phyloP scores from a whole-genome alignment of 495 filamentous ascomycete genomes.

The Staphylotrichum longicolle region DNA sequence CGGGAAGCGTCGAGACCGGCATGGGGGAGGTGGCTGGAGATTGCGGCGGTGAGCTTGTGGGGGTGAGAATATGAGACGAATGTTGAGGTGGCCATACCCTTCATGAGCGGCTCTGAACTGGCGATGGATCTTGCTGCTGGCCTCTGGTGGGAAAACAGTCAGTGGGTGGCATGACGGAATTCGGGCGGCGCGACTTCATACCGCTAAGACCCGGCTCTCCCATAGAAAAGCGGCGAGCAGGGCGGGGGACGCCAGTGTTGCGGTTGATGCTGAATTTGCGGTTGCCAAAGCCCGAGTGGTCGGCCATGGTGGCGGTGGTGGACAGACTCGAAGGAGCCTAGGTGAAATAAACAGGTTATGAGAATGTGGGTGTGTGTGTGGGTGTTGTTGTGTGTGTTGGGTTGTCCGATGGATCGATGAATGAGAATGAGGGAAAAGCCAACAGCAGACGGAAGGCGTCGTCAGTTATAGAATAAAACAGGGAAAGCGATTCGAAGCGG shows the following conservation, averaged over 20 bases:
- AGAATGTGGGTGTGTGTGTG: too few relatives aligned
- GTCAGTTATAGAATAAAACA: too few relatives aligned
- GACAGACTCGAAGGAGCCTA: neutral
- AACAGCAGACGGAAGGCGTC: neutral
- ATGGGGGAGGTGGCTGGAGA: constrained; percentile 66
- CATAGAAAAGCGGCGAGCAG: constrained; percentile 51
- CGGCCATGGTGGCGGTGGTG: constrained; percentile 36
- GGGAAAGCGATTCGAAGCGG: too few relatives aligned
- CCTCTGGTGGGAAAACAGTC: constrained; percentile 50
- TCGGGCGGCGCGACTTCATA: constrained; percentile 18
- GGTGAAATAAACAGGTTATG: neutral
- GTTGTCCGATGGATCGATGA: neutral
- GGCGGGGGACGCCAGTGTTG: constrained; percentile 51
- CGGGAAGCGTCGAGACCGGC: constrained; percentile 83
- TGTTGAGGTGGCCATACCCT: constrained; percentile 43
- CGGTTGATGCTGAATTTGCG: constrained; percentile 60
- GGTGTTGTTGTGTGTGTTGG: neutral
- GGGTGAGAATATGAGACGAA: neutral
- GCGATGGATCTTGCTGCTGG: constrained; percentile 73
- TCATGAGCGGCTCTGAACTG: constrained; percentile 85
- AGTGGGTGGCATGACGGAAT: too few relatives aligned
- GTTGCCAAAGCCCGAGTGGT: constrained; percentile 38
- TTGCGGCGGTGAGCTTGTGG: neutral
- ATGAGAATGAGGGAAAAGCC: neutral
- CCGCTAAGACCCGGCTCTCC: constrained; percentile 51